Percentiles rank a stretch among this genome's conserved stretches.
Evolutionary conservation across 108 stramenopile species (phyloP).

Genomic region (Nitzschia sp.): DNA sequence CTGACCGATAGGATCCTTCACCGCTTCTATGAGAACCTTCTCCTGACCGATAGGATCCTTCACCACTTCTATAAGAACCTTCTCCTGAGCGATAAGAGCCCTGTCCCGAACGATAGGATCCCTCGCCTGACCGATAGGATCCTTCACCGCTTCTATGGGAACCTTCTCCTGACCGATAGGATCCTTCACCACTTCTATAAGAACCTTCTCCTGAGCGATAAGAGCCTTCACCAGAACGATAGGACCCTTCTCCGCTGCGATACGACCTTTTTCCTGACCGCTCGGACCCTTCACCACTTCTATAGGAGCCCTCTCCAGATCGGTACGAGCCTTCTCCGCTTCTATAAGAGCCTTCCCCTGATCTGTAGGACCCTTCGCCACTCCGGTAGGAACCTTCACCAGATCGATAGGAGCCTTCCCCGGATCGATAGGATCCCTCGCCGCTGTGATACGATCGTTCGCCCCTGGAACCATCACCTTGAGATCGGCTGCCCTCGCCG

Average conservation of each 20-base stretch:
- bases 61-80: neutral
- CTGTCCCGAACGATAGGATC: neutral
- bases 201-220: constrained; percentile 31
- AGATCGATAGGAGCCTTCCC: constrained; percentile 1
- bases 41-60: neutral
- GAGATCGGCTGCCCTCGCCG: constrained; percentile 5
- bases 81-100: constrained; percentile 5
- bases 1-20: constrained; percentile 6
- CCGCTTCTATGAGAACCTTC: constrained; percentile 5
- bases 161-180: neutral
- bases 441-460: constrained; percentile 9
- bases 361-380: constrained; percentile 14
- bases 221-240: neutral
- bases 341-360: neutral
- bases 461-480: constrained; percentile 11
- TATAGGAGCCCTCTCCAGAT: neutral
- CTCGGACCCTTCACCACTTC: constrained; percentile 11
- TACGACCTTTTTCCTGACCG: neutral
- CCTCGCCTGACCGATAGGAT: constrained; percentile 9
- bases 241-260: constrained; percentile 3
- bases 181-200: constrained; percentile 12
- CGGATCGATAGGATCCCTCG: constrained; percentile 29
- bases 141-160: constrained; percentile 16
- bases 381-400: constrained; percentile 18
- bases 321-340: constrained; percentile 7